Evolutionary conservation across 345 rosid genomes (phyloP), one percentile per base, ranked within the genome.

Genomic region (Noccaea bulbosa): DNA sequence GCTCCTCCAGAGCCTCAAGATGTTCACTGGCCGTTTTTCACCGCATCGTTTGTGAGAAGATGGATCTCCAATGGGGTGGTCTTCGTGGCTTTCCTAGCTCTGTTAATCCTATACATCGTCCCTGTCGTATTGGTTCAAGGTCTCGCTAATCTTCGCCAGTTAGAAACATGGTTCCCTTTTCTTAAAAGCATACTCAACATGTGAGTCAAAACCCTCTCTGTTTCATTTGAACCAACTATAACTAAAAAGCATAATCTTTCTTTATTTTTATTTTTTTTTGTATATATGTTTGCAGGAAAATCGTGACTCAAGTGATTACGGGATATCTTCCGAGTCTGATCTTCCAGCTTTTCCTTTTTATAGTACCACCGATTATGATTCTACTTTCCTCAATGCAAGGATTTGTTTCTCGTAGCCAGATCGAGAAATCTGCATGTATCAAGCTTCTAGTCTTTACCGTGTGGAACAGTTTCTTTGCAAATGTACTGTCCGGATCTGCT

Each of bases 241-340:
- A 61, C 22, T 20, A 20, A 38, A 68, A 38, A 27, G 24, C 45
- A 14, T 49, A 44, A 39, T 62, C 51, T 67, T 58, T 67, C 58
- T 55, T 30, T 9, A 1, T 16, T 3, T 9, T 40, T 12, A 8
- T 11, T 30, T 9, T 3, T 16, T 3, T 9, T 40, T 12, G 3
- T 11, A 24, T 38, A 12, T 8, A 44, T 30, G 43, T 48, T 49
- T 73, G 84, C 90, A 93, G 98, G 81, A 61, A 84, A 43, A 71
- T 87, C 27, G 78, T 89, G 46, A 86, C 88, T 78, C 78, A 86
- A 76, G 82, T 91, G 76, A 81, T 93, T 69, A 91, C 96, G 3
- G 97, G 97, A 82, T 91, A 93, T 78, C 90, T 93, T 69, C 98
- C 98, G 7, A 91, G 91, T 84, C 85, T 93, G 34, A 65, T 88